Base-by-base conservation (phyloP, 331 rosid species). In the Quercus phellos region DNA sequence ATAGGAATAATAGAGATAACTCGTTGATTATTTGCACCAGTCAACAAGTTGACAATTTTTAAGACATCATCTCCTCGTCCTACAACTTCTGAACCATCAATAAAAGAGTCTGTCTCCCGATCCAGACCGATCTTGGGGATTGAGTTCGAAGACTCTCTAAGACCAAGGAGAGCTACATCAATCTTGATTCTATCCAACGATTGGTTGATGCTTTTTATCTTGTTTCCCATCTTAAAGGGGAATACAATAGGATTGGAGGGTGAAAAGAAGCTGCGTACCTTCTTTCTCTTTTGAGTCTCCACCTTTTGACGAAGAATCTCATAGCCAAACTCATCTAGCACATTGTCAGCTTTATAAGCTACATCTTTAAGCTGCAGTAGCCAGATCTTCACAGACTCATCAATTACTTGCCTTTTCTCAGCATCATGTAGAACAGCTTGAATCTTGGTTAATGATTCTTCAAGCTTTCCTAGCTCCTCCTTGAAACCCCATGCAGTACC, bases 201-300 rank as follows among this genome's bases (percentile, higher is more conserved):
- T 0, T 43, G 1, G 51, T 8, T 2, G 13, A 43, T 43, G 3
- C 0, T 43, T 0, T 1, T 43, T 7, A 43, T 10, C 0, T 0
- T 43, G 0, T 43, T 43, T 8, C 0, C 51, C 51, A 43, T 43
- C 51, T 43, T 43, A 0, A 43, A 0, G 0, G 0, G 14, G 13
- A 43, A 43, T 43, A 10, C 51, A 43, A 43, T 0, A 0, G 51
- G 51, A 6, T 9, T 8, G 3, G 51, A 43, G 13, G 3, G 0
- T 43, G 51, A 43, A 43, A 43, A 43, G 4, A 9, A 43, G 51
- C 51, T 42, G 51, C 51, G 3, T 43, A 43, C 51, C 51, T 43
- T 42, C 50, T 0, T 2, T 5, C 0, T 0, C 0, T 9, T 43
- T 43, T 43, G 51, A 21, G n/a, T 0, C 63, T 18, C 11, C 0